Percentiles rank a stretch among this genome's conserved stretches.
Evolutionary conservation across 2,329 filamentous ascomycete species (phyloP).

Genomic region (Arthrinium phaeospermum): DNA sequence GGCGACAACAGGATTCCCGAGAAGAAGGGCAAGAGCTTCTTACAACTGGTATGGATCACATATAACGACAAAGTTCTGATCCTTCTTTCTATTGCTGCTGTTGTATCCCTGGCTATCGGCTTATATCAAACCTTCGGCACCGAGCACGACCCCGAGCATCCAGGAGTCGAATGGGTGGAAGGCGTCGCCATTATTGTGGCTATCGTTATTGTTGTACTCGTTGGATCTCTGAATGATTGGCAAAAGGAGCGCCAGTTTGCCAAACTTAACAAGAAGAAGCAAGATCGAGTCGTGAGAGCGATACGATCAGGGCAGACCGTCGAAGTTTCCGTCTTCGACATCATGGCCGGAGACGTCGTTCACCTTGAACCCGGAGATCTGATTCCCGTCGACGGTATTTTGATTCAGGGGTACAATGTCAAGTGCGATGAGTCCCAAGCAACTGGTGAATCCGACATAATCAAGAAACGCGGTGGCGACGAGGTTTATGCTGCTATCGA

Average conservation of each 20-base stretch:
- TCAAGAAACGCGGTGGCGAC: conserved; percentile 70
- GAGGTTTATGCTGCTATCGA: conserved; percentile 75
- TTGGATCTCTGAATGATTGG: conserved; percentile 80
- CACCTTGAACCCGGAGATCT: conserved; percentile 78
- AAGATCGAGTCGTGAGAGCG: conserved; percentile 75
- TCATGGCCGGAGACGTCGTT: conserved; percentile 73
- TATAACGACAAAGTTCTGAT: conserved; percentile 85
- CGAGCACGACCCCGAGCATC: conserved; percentile 54
- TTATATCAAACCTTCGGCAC: conserved; percentile 76
- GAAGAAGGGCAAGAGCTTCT: conserved; percentile 75
- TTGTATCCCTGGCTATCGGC: conserved; percentile 75
- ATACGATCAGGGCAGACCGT: conserved; percentile 73
- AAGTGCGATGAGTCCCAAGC: conserved; percentile 81
- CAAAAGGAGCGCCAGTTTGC: conserved; percentile 83
- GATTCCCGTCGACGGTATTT: conserved; percentile 74
- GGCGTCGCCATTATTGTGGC: conserved; percentile 84
- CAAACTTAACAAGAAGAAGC: conserved; percentile 79
- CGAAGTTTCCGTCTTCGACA: conserved; percentile 72
- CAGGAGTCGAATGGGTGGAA: conserved; percentile 78
- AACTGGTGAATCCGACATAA: conserved; percentile 79
- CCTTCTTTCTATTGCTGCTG: conserved; percentile 71
- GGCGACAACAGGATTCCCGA: conserved; percentile 75
- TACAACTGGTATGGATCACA: conserved; percentile 80
- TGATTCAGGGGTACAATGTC: conserved; percentile 75
- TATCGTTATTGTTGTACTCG: conserved; percentile 76